These are phyloP conservation scores for Lactifluus piperatus DNA, from an alignment of 768 basidiomycete species.

Conservation along the genomic window DNA sequence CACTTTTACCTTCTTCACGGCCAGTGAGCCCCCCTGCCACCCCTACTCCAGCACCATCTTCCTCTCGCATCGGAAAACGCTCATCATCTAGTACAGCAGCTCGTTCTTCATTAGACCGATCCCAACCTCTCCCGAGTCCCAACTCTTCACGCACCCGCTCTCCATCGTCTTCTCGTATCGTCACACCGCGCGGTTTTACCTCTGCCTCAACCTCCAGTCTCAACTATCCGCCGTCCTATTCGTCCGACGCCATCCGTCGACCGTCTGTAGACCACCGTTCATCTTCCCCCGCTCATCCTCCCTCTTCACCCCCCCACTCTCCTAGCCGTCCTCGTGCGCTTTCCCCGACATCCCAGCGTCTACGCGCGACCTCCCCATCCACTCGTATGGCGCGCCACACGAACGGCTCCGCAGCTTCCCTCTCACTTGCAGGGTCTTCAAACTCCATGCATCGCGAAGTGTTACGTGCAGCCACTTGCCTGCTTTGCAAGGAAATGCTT, in stretches of 20 bases:
- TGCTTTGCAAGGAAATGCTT: conserved; percentile 59
- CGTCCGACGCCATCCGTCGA: conserved; percentile 25
- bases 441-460: conserved; percentile 57
- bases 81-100: conserved; percentile 31
- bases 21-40: conserved; percentile 39
- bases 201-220: conserved; percentile 46
- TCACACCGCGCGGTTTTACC: conserved; percentile 35
- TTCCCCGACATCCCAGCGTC: conserved; percentile 3
- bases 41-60: conserved; percentile 37
- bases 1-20: conserved; percentile 23
- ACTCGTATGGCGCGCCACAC: conserved; percentile 40
- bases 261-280: conserved; percentile 24
- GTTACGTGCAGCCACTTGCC: conserved; percentile 53
- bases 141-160: conserved; percentile 19
- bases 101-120: conserved; percentile 33
- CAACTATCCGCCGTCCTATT: conserved; percentile 25
- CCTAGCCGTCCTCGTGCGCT: conserved; percentile 3
- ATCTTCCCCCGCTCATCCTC: conserved; percentile 34
- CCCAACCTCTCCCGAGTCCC: conserved; percentile 32
- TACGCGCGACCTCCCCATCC: conserved; percentile 27
- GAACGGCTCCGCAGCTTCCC: conserved; percentile 52
- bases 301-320: conserved; percentile 20
- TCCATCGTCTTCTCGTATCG: conserved; percentile 31
- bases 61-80: conserved; percentile 31
- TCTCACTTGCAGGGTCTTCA: conserved; percentile 31